Evolutionary conservation across 179 eudicot genomes (phyloP), one percentile per base, ranked within the genome.

Genomic region (Corrigiola litoralis): DNA sequence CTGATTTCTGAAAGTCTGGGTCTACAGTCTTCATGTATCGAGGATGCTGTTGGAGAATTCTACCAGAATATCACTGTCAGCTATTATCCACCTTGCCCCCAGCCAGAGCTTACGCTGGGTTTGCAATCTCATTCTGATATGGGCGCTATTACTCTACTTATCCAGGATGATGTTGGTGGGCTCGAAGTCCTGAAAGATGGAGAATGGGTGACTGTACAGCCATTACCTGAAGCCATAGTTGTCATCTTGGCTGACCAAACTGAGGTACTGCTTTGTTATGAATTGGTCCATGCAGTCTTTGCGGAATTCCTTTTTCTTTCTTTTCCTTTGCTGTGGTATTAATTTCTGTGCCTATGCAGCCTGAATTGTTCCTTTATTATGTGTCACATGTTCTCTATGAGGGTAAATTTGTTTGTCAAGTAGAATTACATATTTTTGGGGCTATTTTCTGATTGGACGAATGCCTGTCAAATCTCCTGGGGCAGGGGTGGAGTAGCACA

Each of bases 71-170:
- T 94, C 33, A 94, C 97, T 1, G 68, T 94, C 42, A 94, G 97
- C 75, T 94, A 87, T 67, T 94, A 94, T 70, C 99, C 99, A 47
- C 79, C 94, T 65, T 94, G 99, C 58, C 99, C 97, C 1, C 92
- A 88, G 77, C 99, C 99, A 1, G 97, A 94, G 61, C 96, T 94
- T 42, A 88, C 99, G 1, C 84, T 94, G 18, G 99, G 99, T 33
- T 72, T 94, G 84, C 99, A 94, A 65, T 60, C 96, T n/a, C 99
- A 94, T 66, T 90, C 99, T 18, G 99, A 94, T 70, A 65, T 94
- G 67, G 99, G 99, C 57, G 87, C 81, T 55, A 68, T 94, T 42
- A 90, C 97, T 46, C 82, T 94, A 57, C 95, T 94, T 20, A 85
- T 90, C 55, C 99, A 94, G 74, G 97, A 90, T 44, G 91, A 94